Evolutionary conservation across 352 stramenopile genomes (phyloP), one percentile per base, ranked within the genome.

Genomic region (Globisporangium nagaii): DNA sequence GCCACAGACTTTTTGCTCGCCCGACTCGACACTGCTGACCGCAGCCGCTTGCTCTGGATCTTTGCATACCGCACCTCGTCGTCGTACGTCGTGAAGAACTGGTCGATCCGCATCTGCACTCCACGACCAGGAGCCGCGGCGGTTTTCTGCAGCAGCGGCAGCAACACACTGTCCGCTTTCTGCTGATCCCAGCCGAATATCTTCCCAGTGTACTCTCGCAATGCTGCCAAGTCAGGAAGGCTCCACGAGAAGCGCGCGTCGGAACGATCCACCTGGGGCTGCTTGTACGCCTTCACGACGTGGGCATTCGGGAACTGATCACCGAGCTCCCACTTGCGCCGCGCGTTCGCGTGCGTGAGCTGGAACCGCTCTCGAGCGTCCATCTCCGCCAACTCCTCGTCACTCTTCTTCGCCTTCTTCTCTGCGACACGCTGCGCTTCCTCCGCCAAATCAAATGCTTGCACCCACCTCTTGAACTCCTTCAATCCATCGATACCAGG

Each of bases 81-180:
- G 45, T 98, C 84, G 66, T 99, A 99, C 20, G 73, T 88, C 58
- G 93, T 97, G 60, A 98, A 98, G 49, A 97, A 98, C 10, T 85
- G 84, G 62, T 99, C 96, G 32, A 99, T 86, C 13, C 95, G 75
- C 6, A 84, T 97, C 69, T 98, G 96, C 10, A 84, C 58, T 2
- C 76, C 75, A 1, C 60, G 49, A 2, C 52, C 56, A 1, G 51
- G 56, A 2, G 60, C 55, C 31, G 66, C 75, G 4, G 69, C 70
- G n/a, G n/a, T n/a, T 24, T 83, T 81, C 45, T 88, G 68, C 62
- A 87, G 69, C 15, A 99, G 77, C 10, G 96, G 96, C n/a, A 90
- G 61, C 27, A 99, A 49, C 22, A 96, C 68, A 11, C 75, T 67
- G 61, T 97, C 83, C 27, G 87, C 96, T 70, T 98, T 96, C 10